Conservation (phyloP, 345 rosid species). For the Salix udensis region DNA sequence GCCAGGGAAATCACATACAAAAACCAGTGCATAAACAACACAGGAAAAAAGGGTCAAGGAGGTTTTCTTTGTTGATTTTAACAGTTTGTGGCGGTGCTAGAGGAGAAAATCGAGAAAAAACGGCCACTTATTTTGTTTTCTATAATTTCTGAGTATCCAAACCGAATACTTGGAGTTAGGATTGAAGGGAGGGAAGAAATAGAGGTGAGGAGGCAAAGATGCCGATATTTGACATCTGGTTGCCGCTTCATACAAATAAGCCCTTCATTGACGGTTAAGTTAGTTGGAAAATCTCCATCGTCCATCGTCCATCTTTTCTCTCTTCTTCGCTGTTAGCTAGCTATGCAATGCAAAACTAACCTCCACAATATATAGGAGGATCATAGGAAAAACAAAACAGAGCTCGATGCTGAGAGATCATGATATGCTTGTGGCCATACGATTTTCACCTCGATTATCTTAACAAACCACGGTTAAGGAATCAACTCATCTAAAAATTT, state of each 20-base stretch:
- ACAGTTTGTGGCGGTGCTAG: no score
- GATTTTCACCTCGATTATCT: no score
- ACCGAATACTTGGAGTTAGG: slow-evolving; percentile 29
- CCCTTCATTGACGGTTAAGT: neutral
- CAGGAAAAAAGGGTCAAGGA: no score
- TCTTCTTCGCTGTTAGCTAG: neutral
- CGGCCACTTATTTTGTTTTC: neutral
- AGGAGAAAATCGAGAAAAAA: neutral
- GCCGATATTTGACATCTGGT: neutral
- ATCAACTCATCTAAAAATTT: no score
- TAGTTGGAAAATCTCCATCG: neutral
- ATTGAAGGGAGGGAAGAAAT: slow-evolving; percentile 8
- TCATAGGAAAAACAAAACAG: no score
- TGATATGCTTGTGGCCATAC: no score
- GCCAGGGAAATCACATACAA: slow-evolving; percentile 7
- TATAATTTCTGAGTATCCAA: neutral
- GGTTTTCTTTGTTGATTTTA: no score
- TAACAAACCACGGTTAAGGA: no score
- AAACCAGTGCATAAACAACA: no score
- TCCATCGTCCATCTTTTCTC: neutral
- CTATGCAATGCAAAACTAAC: neutral
- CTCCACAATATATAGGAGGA: no score
- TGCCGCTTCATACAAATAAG: neutral
- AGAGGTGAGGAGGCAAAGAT: slow-evolving; percentile 15
- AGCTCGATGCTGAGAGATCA: no score